Conservation (phyloP, 768 basidiomycete species). For the Astraeus odoratus region DNA sequence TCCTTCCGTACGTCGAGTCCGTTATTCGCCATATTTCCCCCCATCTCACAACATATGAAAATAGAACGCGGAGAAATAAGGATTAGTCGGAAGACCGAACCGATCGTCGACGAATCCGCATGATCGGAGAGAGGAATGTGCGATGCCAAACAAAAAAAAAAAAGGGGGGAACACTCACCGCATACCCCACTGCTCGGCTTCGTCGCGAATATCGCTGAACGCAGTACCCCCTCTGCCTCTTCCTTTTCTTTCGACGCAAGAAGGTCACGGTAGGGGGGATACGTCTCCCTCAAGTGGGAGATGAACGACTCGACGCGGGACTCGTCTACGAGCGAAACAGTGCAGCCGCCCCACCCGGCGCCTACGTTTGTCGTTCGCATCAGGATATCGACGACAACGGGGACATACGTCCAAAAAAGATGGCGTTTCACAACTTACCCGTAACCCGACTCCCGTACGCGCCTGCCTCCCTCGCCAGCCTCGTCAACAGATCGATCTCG, state of each 20-base stretch:
- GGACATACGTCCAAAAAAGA: neutral
- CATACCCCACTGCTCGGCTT: conserved; percentile 79
- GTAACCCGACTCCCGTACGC: conserved; percentile 82
- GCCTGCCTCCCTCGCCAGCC: conserved; percentile 59
- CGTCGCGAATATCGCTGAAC: conserved; percentile 74
- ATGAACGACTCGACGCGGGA: conserved; percentile 59
- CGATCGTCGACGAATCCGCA: too few relatives aligned
- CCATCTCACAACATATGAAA: too few relatives aligned
- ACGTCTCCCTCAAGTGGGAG: conserved; percentile 47
- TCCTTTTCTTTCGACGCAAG: neutral
- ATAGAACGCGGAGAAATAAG: too few relatives aligned
- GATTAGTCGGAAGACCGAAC: too few relatives aligned
- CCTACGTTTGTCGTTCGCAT: conserved; percentile 32
- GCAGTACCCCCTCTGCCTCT: conserved; percentile 45
- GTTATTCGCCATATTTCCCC: too few relatives aligned
- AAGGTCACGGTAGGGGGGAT: conserved; percentile 57
- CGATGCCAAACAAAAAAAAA: neutral
- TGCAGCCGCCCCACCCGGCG: conserved; percentile 90
- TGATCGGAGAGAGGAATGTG: too few relatives aligned
- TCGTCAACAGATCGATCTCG: conserved; percentile 66
- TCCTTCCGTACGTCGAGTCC: too few relatives aligned
- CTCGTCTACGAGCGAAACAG: conserved; percentile 73
- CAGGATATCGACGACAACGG: neutral
- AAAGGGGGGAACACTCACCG: conserved; percentile 40
- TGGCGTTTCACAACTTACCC: conserved; percentile 35